Evolutionary conservation across 2,329 filamentous ascomycete species (phyloP).

Genomic region (Aspergillus sp.): DNA sequence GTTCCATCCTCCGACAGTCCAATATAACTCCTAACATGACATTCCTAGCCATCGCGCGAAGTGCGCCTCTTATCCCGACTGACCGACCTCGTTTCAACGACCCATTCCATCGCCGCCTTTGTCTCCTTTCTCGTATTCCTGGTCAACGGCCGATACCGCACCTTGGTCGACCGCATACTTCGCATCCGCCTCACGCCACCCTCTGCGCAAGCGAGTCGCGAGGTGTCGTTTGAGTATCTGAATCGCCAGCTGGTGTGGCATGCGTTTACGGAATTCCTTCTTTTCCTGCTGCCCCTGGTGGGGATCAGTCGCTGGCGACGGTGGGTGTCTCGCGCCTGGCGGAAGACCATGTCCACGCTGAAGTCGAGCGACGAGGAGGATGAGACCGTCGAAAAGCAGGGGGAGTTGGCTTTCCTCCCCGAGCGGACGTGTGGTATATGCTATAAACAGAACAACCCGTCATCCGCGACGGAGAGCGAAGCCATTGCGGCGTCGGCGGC

Average conservation of each 20-base stretch:
- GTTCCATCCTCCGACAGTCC: not conserved
- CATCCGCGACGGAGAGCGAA: slow-evolving; percentile 69
- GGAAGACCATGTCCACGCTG: slow-evolving; percentile 68
- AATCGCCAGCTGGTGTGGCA: slow-evolving; percentile 99
- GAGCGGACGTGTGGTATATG: slow-evolving; percentile 96
- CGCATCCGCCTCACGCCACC: slow-evolving; percentile 81
- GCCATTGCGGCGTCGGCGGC: slow-evolving; percentile 65
- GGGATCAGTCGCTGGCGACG: slow-evolving; percentile 90
- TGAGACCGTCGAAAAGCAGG: slow-evolving; percentile 52
- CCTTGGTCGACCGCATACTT: slow-evolving; percentile 79
- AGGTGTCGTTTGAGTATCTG: slow-evolving; percentile 96
- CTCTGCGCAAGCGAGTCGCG: slow-evolving; percentile 78
- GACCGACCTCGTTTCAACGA: slow-evolving; percentile 66
- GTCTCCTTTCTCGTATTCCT: slow-evolving; percentile 87
- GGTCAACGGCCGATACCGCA: slow-evolving; percentile 85
- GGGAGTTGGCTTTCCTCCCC: slow-evolving; percentile 80
- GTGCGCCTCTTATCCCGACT: slow-evolving; percentile 62
- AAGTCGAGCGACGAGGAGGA: slow-evolving; percentile 48
- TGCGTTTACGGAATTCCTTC: slow-evolving; percentile 97
- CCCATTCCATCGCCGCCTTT: slow-evolving; percentile 79
- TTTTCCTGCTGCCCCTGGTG: slow-evolving; percentile 94
- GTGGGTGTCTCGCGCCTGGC: slow-evolving; percentile 85
- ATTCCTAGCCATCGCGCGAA: slow-evolving; percentile 43
- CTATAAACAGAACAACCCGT: slow-evolving; percentile 85
- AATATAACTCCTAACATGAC: slow-evolving; percentile 13